Conservation (phyloP, 371 early-diverging fungal species). For the Ordospora colligata region DNA sequence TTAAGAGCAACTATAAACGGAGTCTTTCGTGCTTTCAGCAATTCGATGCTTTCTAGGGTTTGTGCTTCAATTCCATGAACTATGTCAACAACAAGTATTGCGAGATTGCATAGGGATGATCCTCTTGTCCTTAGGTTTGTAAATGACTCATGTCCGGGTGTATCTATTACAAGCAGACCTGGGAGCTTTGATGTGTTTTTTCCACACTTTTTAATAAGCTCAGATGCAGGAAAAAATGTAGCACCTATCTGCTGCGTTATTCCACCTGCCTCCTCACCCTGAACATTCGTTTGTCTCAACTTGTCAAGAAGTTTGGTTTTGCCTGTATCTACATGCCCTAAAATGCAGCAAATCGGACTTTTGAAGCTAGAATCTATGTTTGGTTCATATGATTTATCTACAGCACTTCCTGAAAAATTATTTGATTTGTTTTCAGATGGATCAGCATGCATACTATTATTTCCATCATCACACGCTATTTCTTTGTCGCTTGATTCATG, state of each 20-base stretch:
- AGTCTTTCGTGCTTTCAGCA: slow-evolving; percentile 84
- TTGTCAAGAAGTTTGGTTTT: slow-evolving; percentile 97
- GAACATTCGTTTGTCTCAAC: slow-evolving; percentile 97
- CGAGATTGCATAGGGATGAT: slow-evolving; percentile 97
- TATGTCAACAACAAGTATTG: slow-evolving; percentile 96
- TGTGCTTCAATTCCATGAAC: slow-evolving; percentile 98
- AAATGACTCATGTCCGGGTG: slow-evolving; percentile 99
- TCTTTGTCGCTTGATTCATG: background rate
- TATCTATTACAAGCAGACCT: slow-evolving; percentile 95
- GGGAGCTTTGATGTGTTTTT: slow-evolving; percentile 70
- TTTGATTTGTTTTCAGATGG: background rate
- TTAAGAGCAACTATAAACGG: slow-evolving; percentile 99
- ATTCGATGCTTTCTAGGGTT: slow-evolving; percentile 86
- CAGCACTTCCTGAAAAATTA: background rate
- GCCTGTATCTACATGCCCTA: slow-evolving; percentile 99
- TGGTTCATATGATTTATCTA: slow-evolving; percentile 49
- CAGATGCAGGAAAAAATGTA: slow-evolving; percentile 92
- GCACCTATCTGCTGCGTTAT: slow-evolving; percentile 99
- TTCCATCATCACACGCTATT: background rate
- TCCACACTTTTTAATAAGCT: slow-evolving; percentile 66
- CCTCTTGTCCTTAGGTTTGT: slow-evolving; percentile 93
- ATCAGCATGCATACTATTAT: background rate
- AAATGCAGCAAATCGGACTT: slow-evolving; percentile 94
- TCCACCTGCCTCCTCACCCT: slow-evolving; percentile 98
- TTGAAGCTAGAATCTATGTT: slow-evolving; percentile 77